Evolutionary conservation across 2,329 filamentous ascomycete species (phyloP).

Genomic region (Chaetothyriales sp.): DNA sequence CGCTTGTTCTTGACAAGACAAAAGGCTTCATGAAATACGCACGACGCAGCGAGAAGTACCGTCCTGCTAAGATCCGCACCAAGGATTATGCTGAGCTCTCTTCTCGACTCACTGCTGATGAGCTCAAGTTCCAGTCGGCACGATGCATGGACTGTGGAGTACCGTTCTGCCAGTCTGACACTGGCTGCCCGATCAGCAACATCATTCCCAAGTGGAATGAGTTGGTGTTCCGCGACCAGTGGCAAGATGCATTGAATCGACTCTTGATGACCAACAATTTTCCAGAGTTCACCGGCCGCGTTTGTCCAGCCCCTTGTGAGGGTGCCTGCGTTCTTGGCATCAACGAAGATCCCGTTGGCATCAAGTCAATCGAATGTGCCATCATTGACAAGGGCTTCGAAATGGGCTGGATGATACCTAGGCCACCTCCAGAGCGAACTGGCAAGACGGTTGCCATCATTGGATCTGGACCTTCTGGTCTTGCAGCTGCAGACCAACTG

Average conservation of each 20-base stretch:
- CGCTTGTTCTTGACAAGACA: slow-evolving; percentile 91
- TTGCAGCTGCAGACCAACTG: slow-evolving; percentile 81
- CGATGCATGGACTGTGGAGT: slow-evolving; percentile 99
- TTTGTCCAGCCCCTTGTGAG: slow-evolving; percentile 91
- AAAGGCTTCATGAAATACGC: slow-evolving; percentile 95
- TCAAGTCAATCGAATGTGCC: slow-evolving; percentile 96
- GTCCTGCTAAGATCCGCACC: slow-evolving; percentile 63
- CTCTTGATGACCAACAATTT: slow-evolving; percentile 97
- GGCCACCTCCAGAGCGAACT: slow-evolving; percentile 60
- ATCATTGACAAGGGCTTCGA: slow-evolving; percentile 97
- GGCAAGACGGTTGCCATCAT: slow-evolving; percentile 82
- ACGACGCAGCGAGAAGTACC: slow-evolving; percentile 84
- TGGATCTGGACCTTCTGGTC: slow-evolving; percentile 80
- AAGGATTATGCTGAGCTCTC: slow-evolving; percentile 92
- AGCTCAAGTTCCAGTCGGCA: slow-evolving; percentile 90
- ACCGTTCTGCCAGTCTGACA: slow-evolving; percentile 93
- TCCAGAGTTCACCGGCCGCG: slow-evolving; percentile 92
- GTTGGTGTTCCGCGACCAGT: slow-evolving; percentile 58
- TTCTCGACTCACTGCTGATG: slow-evolving; percentile 74
- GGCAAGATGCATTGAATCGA: slow-evolving; percentile 81
- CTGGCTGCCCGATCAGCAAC: slow-evolving; percentile 89
- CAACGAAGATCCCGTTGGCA: slow-evolving; percentile 91
- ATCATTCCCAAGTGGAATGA: slow-evolving; percentile 98
- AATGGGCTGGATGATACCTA: slow-evolving; percentile 93
- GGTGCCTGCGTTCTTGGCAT: slow-evolving; percentile 92